Base-by-base conservation (phyloP, 2,329 filamentous ascomycete genomes). In the Colletotrichum shisoi region DNA sequence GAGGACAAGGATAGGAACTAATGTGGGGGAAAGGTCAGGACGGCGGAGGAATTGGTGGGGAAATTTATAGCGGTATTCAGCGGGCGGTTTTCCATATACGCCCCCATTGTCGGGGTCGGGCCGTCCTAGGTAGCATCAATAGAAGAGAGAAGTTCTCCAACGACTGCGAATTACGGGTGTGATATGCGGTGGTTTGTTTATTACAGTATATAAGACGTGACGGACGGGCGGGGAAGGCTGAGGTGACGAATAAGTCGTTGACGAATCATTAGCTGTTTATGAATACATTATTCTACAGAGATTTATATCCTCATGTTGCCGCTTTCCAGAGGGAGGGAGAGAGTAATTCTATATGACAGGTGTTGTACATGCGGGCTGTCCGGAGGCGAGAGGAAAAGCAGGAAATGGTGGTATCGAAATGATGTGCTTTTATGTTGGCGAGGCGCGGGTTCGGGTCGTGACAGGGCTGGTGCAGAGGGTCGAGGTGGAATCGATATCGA, bases 241-340 rank as follows among this genome's bases (percentile, higher is more conserved):
- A 11, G 19, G 11, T 44, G 31, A 34, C 31, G 7, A 7, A 9
- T 34, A 34, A 9, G 31, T 9, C 8, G 8, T 34, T 2, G 31
- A 8, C 8, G 31, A 9, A 34, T 8, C 31, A 34, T 34, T 31
- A 31, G 8, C 44, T 57, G 42, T 62, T 66, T 57, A 51, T 66
- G 44, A 66, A 54, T 64, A 67, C 64, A 59, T 67, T 64, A 67
- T 58, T 58, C 49, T 64, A 67, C 54, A 64, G 40, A 44, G 15
- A n/a, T 39, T 31, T 46, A 17, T 21, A 21, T 9, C 5, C 49
- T 39, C n/a, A 13, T 12, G 4, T 15, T 15, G 19, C 42, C 31
- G 59, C 13, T 19, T 34, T 31, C 31, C 31, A n/a, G 37, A 17
- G 13, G 12, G 17, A 4, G 24, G 5, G 24, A 31, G 19, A 15